Base-by-base conservation (phyloP, 306 rosid species). In the Erythrophleum fordii region DNA sequence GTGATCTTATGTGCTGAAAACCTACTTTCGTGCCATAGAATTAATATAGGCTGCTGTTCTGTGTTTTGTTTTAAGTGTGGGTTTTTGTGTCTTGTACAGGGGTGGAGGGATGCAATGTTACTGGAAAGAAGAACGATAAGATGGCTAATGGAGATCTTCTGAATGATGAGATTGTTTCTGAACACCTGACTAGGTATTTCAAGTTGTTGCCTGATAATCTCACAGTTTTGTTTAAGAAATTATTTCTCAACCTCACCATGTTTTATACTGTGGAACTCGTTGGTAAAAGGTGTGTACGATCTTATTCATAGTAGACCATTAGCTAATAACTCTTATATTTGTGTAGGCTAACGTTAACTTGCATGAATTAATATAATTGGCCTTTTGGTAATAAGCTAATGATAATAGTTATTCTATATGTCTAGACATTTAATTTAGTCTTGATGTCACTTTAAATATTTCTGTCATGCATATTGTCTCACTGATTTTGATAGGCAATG, bases 151-250 rank as follows among this genome's bases (percentile, higher is more conserved):
- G 80, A 11, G 90, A 89, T 69, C 88, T 89, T 84, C 77, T 92
- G 77, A 86, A 73, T 28, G 97, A 95, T 65, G 98, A 95, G 68
- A 91, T 95, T 85, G 97, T 95, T 77, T 82, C 97, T n/a, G 98
- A 95, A 77, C 98, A 95, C 62, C 85, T 95, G 69, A 92, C 97
- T 72, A 95, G 98, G 98, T 95, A 85, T 61, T 73, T 29, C 74
- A 61, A 29, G 46, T 83, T 80, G 25, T 37, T 42, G 76, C 72
- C 49, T 25, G 44, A 73, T 56, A 37, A 42, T 52, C 73, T 81
- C 17, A 28, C 39, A 31, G 41, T 49, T 69, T 78, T 45, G 51
- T 22, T 53, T 52, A 41, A 31, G 9, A 52, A 35, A 41, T 66
- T 46, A 22, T 71, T 65, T 48, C 44, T 81, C 67, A 72, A 48